phyloP scores from a whole-genome alignment of 1,139 yeast genomes.

The Magnusiomyces clavatus region DNA sequence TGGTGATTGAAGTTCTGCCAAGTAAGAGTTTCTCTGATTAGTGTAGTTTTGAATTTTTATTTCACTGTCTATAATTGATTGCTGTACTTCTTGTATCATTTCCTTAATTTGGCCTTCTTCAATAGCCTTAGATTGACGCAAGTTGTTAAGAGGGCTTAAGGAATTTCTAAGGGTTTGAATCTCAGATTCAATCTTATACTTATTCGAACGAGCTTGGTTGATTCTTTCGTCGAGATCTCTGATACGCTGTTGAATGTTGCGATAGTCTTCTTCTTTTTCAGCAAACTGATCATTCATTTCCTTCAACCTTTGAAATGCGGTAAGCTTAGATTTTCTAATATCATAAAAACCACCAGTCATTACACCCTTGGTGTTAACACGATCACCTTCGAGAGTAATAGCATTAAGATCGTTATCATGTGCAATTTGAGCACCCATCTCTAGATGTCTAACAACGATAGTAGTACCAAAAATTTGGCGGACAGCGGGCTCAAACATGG shows the following conservation, averaged over 20 bases:
- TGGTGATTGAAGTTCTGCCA: slow-evolving; percentile 45
- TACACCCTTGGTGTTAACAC: slow-evolving; percentile 76
- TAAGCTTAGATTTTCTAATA: slow-evolving; percentile 58
- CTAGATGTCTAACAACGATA: slow-evolving; percentile 65
- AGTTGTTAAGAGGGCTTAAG: slow-evolving; percentile 7
- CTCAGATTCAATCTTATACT: background rate
- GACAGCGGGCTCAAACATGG: slow-evolving; percentile 49
- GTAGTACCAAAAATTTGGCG: slow-evolving; percentile 75
- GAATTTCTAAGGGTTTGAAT: slow-evolving; percentile 12
- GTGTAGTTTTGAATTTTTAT: slow-evolving; percentile 26
- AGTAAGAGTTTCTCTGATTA: slow-evolving; percentile 33
- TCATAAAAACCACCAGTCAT: slow-evolving; percentile 87
- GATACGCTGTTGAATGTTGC: slow-evolving; percentile 36
- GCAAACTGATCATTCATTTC: slow-evolving; percentile 18
- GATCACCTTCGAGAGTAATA: slow-evolving; percentile 86
- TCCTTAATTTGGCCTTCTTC: slow-evolving; percentile 20
- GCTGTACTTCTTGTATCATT: slow-evolving; percentile 18
- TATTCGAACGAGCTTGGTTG: slow-evolving; percentile 26
- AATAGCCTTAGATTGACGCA: slow-evolving; percentile 9
- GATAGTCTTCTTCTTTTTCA: background rate
- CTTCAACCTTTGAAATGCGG: slow-evolving; percentile 52
- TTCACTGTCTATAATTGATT: slow-evolving; percentile 26
- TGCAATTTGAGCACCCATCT: slow-evolving; percentile 63
- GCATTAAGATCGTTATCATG: slow-evolving; percentile 58
- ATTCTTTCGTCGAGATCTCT: slow-evolving; percentile 20